Base-by-base conservation (phyloP, 805 yeast species). In the Ogataea pini region DNA sequence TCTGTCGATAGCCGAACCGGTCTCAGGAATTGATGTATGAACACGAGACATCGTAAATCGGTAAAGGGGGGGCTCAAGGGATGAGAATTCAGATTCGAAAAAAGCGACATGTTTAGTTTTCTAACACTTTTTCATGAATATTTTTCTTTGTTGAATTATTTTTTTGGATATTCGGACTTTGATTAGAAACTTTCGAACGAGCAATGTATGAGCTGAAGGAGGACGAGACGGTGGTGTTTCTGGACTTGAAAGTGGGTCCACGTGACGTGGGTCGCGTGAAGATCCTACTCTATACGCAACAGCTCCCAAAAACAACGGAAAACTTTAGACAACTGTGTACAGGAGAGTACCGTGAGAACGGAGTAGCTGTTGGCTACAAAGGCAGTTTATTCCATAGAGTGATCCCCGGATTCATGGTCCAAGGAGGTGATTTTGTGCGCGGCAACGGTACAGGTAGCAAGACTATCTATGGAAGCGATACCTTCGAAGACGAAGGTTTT, bases 1-100 rank as follows among this genome's bases (percentile, higher is more conserved):
- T 46, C 97, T 75, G 65, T 91, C 96, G 38, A 92, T 87, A 12
- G 97, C 97, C 4, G 85, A 65, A 1, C 68, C 71, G 0, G 87
- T 62, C 18, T 82, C 86, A 0, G 96, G 95, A 14, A 79, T 77
- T 0, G 91, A 81, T 0, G 96, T 88, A 52, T 78, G 82, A 25
- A 76, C 66, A n/a, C 66, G 53, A 3, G 51, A 36, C 9, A 49
- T 53, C 13, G 54, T 27, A 7, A 7, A 29, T 22, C 13, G 36
- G 38, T 28, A 27, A 12, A 25, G n/a, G 39, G 17, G 16, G 7
- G 34, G 9, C 9, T n/a, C 31, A 28, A 28, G 9, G 14, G 8
- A 28, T 4, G n/a, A 10, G n/a, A 4, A 12, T 5, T 12, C n/a
- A 28, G n/a, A n/a, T n/a, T n/a, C n/a, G n/a, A n/a, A n/a, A 28